Evolutionary conservation across 2,329 filamentous ascomycete genomes (phyloP).

Genomic region (Blastomyces percursus): DNA sequence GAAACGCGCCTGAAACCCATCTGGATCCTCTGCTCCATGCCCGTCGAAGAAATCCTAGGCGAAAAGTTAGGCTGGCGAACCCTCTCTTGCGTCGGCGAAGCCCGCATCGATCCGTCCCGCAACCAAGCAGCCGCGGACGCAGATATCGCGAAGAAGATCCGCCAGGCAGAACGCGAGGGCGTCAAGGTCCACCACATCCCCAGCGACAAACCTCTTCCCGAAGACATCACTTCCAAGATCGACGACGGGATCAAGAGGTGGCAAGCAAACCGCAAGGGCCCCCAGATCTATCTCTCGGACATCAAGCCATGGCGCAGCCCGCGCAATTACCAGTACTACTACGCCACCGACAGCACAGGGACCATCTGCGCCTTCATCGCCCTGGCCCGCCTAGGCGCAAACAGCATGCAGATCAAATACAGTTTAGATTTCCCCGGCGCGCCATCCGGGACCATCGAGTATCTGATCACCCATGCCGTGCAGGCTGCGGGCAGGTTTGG

Average conservation of each 20-base stretch:
- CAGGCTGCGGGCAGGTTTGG: slow-evolving; percentile 49
- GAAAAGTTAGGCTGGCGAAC: slow-evolving; percentile 76
- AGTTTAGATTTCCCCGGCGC: slow-evolving; percentile 84
- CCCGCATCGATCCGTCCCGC: slow-evolving; percentile 66
- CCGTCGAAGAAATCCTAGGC: slow-evolving; percentile 68
- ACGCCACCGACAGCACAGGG: slow-evolving; percentile 61
- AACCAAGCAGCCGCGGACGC: slow-evolving; percentile 56
- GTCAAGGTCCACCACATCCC: slow-evolving; percentile 67
- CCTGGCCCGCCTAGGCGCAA: slow-evolving; percentile 67
- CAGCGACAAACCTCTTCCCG: slow-evolving; percentile 50
- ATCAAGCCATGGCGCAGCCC: slow-evolving; percentile 79
- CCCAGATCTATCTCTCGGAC: slow-evolving; percentile 79
- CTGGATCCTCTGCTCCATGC: slow-evolving; percentile 77
- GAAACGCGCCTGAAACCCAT: slow-evolving; percentile 65
- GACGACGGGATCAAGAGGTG: slow-evolving; percentile 68
- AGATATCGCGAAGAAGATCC: slow-evolving; percentile 61
- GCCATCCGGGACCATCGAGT: slow-evolving; percentile 79
- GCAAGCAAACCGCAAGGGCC: slow-evolving; percentile 65
- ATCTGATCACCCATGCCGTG: slow-evolving; percentile 63
- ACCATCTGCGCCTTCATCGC: slow-evolving; percentile 68
- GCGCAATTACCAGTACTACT: slow-evolving; percentile 75
- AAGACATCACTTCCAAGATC: slow-evolving; percentile 57
- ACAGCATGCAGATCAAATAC: slow-evolving; percentile 94
- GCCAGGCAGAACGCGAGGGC: slow-evolving; percentile 70
- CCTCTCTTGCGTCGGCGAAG: slow-evolving; percentile 77